Base-by-base conservation (phyloP, 2,329 filamentous ascomycete genomes). In the Karstenula rhodostoma region DNA sequence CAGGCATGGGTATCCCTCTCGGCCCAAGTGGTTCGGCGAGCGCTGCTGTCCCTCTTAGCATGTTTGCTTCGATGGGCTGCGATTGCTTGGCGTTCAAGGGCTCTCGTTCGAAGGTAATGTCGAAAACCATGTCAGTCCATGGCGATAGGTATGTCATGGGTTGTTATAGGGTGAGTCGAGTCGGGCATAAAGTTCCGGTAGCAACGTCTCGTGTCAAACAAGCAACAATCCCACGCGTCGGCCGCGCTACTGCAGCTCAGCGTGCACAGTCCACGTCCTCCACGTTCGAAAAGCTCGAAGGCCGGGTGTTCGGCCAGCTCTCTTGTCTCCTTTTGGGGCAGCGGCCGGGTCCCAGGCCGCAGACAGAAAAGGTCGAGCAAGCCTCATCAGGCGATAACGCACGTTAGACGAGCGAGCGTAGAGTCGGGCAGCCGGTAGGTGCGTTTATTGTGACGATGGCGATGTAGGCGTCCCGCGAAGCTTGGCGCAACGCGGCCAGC, bases 251-350 rank as follows among this genome's bases (percentile, higher is more conserved):
- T 53, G 50, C 42, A 51, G 44, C 37, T n/a, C 62, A 61, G 57
- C 42, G 56, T 32, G n/a, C 66, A 66, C 64, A 37, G 60, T 53
- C 66, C 61, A 23, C 10, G 29, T 63, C 64, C 61, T 68, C 63
- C 65, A 61, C 67, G 57, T 32, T 67, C 32, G 49, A 48, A 27
- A 32, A 33, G 17, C 29, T 32, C 29, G 29, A 32, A 6, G 29
- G 29, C 29, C 29, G 29, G 29, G 29, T 32, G 29, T 32, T 47
- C 43, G 25, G 19, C 23, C 22, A 40, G 27, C 19, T 22, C 29
- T 13, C 27, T 27, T n/a, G 37, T 40, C 37, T 19, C 15, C n/a
- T 40, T 52, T 43, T 22, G 50, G 37, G 32, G 3, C 35, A 19
- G 32, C 17, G 35, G 4, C 22, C n/a, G 35, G 1, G 42, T 42